A percentile compares a stretch with the other conserved stretches of the same genome.
Conservation (phyloP, 208 protist genomes). For the Wallacemonas rigidus region DNA sequence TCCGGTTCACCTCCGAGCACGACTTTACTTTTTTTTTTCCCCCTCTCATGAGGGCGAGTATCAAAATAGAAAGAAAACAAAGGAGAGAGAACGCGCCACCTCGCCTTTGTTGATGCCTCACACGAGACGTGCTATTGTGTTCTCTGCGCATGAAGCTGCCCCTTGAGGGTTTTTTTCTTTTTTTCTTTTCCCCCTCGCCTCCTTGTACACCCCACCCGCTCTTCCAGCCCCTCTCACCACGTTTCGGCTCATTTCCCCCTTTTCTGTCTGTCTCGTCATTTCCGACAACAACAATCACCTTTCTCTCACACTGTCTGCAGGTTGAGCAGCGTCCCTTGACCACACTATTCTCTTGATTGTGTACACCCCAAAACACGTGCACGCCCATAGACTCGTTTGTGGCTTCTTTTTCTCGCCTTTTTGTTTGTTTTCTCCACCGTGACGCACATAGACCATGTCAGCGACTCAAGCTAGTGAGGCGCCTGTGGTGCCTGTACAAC, state of each 20-base stretch:
- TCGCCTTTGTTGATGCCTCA: neutral
- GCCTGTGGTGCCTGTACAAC: conserved; percentile 53
- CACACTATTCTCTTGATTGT: too few relatives aligned
- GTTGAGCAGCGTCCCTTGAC: too few relatives aligned
- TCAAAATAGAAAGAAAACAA: neutral
- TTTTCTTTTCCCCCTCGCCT: conserved; percentile 8
- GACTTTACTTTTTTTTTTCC: too few relatives aligned
- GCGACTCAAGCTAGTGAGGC: neutral
- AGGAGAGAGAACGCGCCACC: neutral
- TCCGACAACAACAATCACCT: too few relatives aligned
- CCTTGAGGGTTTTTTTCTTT: neutral
- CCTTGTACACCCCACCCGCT: too few relatives aligned
- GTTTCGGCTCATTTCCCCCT: too few relatives aligned
- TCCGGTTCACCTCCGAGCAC: too few relatives aligned
- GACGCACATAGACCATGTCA: neutral
- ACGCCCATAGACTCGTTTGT: neutral
- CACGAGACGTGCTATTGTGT: neutral
- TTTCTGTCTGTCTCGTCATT: neutral
- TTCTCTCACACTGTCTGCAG: too few relatives aligned
- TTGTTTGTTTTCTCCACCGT: neutral
- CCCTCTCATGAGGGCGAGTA: neutral
- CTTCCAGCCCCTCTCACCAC: too few relatives aligned
- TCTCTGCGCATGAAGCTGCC: neutral
- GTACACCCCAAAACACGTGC: too few relatives aligned
- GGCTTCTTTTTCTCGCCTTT: neutral